Evolutionary conservation across 1,284 basidiomycete species (phyloP).

Genomic region (Fomitopsis betulina): DNA sequence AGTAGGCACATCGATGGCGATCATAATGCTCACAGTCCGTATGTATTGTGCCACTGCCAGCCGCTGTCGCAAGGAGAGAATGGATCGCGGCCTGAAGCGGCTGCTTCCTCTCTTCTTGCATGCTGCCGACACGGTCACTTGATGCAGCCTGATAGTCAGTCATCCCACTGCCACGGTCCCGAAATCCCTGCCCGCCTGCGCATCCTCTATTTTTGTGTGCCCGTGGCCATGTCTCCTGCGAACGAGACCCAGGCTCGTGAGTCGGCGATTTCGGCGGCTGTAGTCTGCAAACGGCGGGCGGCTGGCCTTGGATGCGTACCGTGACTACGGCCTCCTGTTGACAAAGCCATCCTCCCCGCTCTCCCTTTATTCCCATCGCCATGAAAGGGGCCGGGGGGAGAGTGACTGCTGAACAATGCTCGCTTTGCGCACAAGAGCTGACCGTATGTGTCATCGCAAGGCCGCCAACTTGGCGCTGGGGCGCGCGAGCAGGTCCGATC

Average conservation of each 20-base stretch:
- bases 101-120: background rate
- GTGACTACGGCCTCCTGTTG: background rate
- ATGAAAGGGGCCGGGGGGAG: background rate
- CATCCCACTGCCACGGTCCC: background rate
- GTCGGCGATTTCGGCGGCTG: background rate
- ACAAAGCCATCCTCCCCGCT: background rate
- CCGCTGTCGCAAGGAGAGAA: background rate
- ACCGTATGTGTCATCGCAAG: background rate
- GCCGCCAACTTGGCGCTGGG: background rate
- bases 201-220: background rate
- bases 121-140: slow-evolving; percentile 3
- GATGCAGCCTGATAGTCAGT: slow-evolving; percentile 1
- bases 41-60: background rate
- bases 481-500: slow-evolving; percentile 1
- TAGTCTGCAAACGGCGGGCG: background rate
- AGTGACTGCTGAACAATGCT: background rate
- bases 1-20: background rate
- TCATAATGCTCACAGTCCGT: background rate
- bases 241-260: slow-evolving; percentile 1
- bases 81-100: background rate
- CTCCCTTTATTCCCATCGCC: background rate
- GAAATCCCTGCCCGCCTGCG: background rate
- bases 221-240: slow-evolving; percentile 1
- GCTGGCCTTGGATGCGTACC: background rate
- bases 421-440: background rate